phyloP scores from a whole-genome alignment of 345 rosid genomes.

The Pistacia vera region DNA sequence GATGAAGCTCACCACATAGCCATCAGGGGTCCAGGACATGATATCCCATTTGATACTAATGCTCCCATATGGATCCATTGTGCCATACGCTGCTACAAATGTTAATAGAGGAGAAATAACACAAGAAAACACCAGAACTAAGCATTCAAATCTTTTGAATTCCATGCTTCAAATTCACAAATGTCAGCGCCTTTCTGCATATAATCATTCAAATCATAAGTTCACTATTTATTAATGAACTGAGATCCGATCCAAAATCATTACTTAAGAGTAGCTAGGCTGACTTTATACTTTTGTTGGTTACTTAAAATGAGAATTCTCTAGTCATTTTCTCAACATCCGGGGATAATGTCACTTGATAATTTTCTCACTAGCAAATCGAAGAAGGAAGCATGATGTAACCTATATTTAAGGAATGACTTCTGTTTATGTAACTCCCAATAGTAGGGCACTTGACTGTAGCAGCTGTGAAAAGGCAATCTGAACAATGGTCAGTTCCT shows the following conservation, averaged over 20 bases:
- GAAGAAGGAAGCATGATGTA: background rate
- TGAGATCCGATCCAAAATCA: background rate
- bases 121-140: constrained; percentile 3
- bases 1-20: constrained; percentile 17
- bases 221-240: background rate
- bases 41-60: constrained; percentile 29
- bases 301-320: background rate
- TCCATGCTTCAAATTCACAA: constrained; percentile 8
- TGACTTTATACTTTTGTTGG: constrained; percentile 8
- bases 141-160: background rate
- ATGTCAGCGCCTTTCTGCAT: background rate
- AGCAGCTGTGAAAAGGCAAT: background rate
- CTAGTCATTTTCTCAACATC: constrained; percentile 1
- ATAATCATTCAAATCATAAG: background rate
- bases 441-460: too few relatives aligned
- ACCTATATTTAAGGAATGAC: background rate
- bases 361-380: background rate
- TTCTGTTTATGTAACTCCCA: background rate
- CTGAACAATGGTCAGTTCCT: background rate
- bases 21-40: constrained; percentile 25
- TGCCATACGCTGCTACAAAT: constrained; percentile 18
- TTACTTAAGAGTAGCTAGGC: background rate
- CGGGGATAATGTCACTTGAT: background rate
- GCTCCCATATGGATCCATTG: constrained; percentile 26
- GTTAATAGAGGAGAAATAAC: background rate